A percentile compares a stretch with the other conserved stretches of the same genome.
Evolutionary conservation across 257 asterid species (phyloP).

Genomic region (Primulina eburnea): DNA sequence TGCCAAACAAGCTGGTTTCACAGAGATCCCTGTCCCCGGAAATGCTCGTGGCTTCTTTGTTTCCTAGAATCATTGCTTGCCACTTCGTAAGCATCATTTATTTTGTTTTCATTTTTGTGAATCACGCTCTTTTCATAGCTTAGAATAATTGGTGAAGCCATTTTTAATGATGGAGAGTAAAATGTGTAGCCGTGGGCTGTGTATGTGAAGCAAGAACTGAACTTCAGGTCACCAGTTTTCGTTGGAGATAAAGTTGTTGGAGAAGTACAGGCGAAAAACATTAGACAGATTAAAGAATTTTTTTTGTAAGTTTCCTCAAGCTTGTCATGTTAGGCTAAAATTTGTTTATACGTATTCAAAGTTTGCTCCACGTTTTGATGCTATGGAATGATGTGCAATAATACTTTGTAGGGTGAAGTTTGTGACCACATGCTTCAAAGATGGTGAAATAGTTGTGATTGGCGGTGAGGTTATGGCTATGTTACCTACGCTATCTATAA

Average conservation of each 20-base stretch:
- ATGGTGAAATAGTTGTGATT: constrained; percentile 38
- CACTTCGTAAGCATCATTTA: constrained; percentile 47
- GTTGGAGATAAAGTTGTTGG: constrained; percentile 63
- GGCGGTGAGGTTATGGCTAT: constrained; percentile 68
- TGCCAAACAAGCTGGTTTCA: constrained; percentile 64
- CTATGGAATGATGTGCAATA: neutral
- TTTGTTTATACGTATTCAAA: neutral
- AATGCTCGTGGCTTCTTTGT: constrained; percentile 72
- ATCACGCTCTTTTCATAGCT: too few relatives aligned
- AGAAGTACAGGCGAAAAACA: constrained; percentile 49
- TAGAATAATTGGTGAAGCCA: neutral
- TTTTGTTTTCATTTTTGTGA: neutral
- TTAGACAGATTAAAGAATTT: constrained; percentile 44
- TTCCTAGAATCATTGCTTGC: constrained; percentile 79
- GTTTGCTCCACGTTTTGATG: constrained; percentile 8
- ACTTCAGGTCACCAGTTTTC: constrained; percentile 67
- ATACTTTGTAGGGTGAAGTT: constrained; percentile 50
- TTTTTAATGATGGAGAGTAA: neutral
- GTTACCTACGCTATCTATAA: constrained; percentile 44
- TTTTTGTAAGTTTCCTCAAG: constrained; percentile 40
- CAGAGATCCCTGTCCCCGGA: constrained; percentile 60
- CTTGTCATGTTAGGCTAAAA: neutral
- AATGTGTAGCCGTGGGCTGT: constrained; percentile 73
- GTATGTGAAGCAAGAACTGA: constrained; percentile 68
- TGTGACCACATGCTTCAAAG: constrained; percentile 54